Conservation (phyloP, 495 filamentous ascomycete species). For the Penicillium arizonense region DNA sequence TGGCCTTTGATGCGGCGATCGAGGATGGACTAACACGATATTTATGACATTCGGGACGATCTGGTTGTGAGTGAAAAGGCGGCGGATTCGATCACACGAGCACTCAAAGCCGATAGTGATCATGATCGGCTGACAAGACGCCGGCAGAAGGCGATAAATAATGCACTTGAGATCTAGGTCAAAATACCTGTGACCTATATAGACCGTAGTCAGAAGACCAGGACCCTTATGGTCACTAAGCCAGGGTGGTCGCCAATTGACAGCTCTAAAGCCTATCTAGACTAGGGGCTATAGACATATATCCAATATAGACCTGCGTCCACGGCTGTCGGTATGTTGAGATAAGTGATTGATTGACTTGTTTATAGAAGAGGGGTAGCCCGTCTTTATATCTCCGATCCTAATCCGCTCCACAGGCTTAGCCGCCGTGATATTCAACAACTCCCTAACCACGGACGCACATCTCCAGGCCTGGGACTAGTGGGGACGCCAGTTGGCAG, state of each 20-base stretch:
- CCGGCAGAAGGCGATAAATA: not conserved
- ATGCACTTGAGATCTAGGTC: too few relatives aligned
- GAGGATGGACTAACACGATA: constrained; percentile 5
- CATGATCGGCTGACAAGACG: not conserved
- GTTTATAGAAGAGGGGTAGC: too few relatives aligned
- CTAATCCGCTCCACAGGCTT: too few relatives aligned
- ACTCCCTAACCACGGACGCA: not conserved
- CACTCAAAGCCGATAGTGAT: not conserved
- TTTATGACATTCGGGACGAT: constrained; percentile 6
- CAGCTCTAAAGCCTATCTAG: not conserved
- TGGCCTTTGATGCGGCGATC: not conserved
- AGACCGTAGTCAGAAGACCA: constrained; percentile 2
- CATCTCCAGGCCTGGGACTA: too few relatives aligned
- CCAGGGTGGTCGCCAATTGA: not conserved
- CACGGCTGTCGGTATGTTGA: not conserved
- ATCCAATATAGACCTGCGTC: not conserved
- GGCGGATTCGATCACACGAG: constrained; percentile 4
- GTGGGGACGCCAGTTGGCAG: too few relatives aligned
- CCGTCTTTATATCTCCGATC: too few relatives aligned
- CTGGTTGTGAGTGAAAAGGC: constrained; percentile 6
- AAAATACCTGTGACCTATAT: not conserved
- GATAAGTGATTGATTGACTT: too few relatives aligned
- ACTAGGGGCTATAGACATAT: constrained; percentile 1
- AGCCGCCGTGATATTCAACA: too few relatives aligned
- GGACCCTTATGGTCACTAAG: not conserved